phyloP scores from a whole-genome alignment of 176 grass and related monocot genomes.

The Neostapfia colusana region DNA sequence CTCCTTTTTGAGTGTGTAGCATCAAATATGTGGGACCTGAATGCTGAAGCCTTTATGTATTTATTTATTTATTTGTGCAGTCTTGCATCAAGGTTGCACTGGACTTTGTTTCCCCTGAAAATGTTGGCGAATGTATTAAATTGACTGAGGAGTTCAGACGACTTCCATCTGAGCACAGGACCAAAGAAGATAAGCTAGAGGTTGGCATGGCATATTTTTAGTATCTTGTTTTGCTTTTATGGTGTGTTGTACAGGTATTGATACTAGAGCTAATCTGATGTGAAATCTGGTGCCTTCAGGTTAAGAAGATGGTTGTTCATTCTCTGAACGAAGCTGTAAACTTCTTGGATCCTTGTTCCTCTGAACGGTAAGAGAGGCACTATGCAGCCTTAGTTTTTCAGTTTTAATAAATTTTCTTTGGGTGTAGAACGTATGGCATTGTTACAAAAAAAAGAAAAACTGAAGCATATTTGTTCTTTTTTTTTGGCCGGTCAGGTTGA shows the following conservation, averaged over 20 bases:
- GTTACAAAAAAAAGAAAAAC: not conserved
- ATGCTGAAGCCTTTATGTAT: conserved; percentile 3
- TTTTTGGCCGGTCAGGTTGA: conserved; percentile 1
- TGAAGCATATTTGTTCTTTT: not conserved
- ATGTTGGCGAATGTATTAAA: conserved; percentile 57
- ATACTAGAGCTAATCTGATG: not conserved
- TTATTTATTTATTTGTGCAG: conserved; percentile 49
- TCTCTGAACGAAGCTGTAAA: conserved; percentile 49
- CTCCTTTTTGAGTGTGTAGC: not conserved
- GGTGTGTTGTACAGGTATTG: not conserved
- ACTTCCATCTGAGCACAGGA: conserved; percentile 65
- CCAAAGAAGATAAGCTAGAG: conserved; percentile 85
- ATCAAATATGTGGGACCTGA: conserved; percentile 17
- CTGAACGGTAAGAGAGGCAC: conserved; percentile 39
- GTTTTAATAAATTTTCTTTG: too few relatives aligned
- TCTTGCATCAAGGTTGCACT: conserved; percentile 89
- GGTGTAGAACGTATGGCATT: too few relatives aligned
- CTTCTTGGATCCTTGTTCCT: conserved; percentile 42
- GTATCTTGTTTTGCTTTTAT: not conserved
- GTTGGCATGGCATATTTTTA: conserved; percentile 31
- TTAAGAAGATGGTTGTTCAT: conserved; percentile 78
- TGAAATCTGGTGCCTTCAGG: conserved; percentile 34
- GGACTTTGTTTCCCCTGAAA: conserved; percentile 89
- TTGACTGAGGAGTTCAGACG: conserved; percentile 65
- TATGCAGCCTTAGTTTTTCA: not conserved